Conservation (phyloP, 495 filamentous ascomycete genomes). For the Tuber indicum region DNA sequence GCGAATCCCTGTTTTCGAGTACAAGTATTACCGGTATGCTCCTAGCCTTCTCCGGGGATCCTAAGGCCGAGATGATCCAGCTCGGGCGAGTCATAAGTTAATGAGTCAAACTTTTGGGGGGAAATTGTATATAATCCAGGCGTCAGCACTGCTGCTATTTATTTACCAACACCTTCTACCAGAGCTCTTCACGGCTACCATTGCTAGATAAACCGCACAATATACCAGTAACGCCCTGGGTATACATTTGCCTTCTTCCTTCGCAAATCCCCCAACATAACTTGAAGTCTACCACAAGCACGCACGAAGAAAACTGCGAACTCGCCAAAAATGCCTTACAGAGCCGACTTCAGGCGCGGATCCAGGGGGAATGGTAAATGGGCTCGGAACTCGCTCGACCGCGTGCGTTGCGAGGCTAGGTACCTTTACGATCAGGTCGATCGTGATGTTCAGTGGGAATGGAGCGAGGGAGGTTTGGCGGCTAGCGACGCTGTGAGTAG, state of each 20-base stretch:
- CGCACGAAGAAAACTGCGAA: not conserved
- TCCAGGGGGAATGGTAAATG: not conserved
- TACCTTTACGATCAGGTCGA: not conserved
- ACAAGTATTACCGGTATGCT: too few relatives aligned
- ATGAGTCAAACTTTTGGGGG: not conserved
- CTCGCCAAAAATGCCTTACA: not conserved
- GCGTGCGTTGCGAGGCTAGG: not conserved
- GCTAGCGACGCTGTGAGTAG: not conserved
- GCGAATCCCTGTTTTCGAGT: not conserved
- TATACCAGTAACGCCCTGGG: not conserved
- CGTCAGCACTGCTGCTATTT: not conserved
- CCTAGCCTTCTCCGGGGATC: not conserved
- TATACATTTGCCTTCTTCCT: not conserved
- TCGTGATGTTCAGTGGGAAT: not conserved
- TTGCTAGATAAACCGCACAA: not conserved
- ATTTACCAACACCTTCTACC: not conserved
- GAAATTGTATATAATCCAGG: not conserved
- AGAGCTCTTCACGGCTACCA: not conserved
- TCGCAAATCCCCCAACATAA: not conserved
- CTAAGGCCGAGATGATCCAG: not conserved
- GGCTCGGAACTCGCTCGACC: not conserved
- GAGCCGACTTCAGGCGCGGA: not conserved
- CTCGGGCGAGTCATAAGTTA: not conserved
- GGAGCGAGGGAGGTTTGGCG: not conserved
- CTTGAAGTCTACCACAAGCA: not conserved